Percentiles rank a stretch among this genome's conserved stretches.
These are phyloP conservation scores for Elongisporangium anandrum DNA, from an alignment of 352 stramenopile genomes.

Conservation along the genomic window DNA sequence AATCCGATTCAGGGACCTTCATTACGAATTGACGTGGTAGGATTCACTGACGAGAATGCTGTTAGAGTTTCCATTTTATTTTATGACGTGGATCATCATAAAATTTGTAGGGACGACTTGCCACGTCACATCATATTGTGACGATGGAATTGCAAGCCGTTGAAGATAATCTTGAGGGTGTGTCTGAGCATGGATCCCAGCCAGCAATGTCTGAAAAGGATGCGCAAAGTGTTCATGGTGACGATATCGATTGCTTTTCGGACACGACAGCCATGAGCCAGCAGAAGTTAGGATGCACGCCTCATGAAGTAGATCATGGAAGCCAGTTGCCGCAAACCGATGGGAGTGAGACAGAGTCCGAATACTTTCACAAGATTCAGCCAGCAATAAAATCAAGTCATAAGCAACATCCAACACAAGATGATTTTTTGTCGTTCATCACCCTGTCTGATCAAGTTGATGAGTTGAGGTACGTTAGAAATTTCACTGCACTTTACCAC, in stretches of 20 bases:
- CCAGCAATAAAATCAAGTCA: not conserved
- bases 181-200: slow-evolving; percentile 4
- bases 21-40: slow-evolving; percentile 26
- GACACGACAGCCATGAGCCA: slow-evolving; percentile 1
- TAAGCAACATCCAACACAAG: slow-evolving; percentile 6
- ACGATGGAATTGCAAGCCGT: slow-evolving; percentile 26
- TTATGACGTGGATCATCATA: not conserved
- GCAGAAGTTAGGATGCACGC: not conserved
- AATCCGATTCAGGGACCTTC: slow-evolving; percentile 13
- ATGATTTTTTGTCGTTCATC: slow-evolving; percentile 12
- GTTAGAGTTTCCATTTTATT: not conserved
- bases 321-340: not conserved
- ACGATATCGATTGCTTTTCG: slow-evolving; percentile 2
- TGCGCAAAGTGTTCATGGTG: not conserved
- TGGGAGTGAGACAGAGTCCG: slow-evolving; percentile 1
- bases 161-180: slow-evolving; percentile 14
- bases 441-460: not conserved
- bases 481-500: no score
- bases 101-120: slow-evolving; percentile 18
- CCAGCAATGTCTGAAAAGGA: slow-evolving; percentile 1
- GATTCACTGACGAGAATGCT: not conserved
- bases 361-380: not conserved
- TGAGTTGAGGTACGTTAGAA: not conserved
- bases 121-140: slow-evolving; percentile 28
- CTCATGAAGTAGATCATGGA: not conserved